Conservation (phyloP, 495 filamentous ascomycete species). For the Aspergillus indologenus region DNA sequence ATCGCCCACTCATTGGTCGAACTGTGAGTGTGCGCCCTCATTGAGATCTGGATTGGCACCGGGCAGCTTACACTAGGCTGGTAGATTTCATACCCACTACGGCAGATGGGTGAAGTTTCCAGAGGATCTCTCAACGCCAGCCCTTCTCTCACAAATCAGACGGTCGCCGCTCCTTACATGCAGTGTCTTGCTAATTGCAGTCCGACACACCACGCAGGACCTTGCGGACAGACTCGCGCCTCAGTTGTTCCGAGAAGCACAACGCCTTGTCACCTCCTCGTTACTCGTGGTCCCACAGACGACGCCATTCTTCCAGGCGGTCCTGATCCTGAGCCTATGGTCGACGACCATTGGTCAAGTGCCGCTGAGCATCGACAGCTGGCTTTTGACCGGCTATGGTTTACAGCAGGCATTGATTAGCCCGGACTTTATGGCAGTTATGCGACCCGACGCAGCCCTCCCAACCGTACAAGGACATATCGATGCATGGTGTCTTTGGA, state of each 20-base stretch:
- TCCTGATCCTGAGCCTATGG: conserved; percentile 44
- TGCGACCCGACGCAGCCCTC: no score
- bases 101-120: conserved; percentile 44
- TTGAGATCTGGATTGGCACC: no score
- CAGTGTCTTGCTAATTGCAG: conserved; percentile 43
- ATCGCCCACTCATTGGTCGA: no score
- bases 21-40: no score
- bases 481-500: conserved; percentile 41
- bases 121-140: conserved; percentile 21
- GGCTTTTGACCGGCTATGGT: conserved; percentile 46
- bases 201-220: conserved; percentile 41
- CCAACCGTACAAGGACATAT: conserved; percentile 15
- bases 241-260: conserved; percentile 38
- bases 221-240: conserved; percentile 36
- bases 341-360: conserved; percentile 48
- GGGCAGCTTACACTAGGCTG: no score
- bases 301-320: conserved; percentile 46
- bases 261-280: conserved; percentile 29
- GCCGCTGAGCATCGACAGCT: conserved; percentile 46
- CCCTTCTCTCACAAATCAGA: conserved; percentile 28
- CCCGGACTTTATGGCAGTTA: neutral
- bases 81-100: conserved; percentile 26
- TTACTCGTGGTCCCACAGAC: conserved; percentile 38
- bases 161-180: conserved; percentile 39
- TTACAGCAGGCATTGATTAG: conserved; percentile 34